Conservation (phyloP, 306 rosid genomes). For the Leucaena leucocephala region DNA sequence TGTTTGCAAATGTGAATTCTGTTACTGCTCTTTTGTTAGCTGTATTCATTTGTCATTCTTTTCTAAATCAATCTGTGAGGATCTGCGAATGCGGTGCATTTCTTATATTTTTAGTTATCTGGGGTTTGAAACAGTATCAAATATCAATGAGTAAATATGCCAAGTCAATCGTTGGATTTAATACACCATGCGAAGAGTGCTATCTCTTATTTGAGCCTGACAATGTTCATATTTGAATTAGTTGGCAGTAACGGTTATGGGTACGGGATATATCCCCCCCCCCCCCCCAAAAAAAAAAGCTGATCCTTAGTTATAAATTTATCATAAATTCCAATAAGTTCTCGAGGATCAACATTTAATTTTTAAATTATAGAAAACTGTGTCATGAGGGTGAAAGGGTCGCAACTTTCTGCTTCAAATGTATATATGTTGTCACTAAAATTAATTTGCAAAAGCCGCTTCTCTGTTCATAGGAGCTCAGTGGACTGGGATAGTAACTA, state of each 20-base stretch:
- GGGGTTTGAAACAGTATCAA: slow-evolving; percentile 15
- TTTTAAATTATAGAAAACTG: neutral
- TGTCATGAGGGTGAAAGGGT: neutral
- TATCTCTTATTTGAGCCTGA: neutral
- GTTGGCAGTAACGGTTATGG: neutral
- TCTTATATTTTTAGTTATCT: slow-evolving; percentile 2
- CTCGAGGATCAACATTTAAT: neutral
- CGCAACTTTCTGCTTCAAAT: neutral
- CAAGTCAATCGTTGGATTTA: neutral
- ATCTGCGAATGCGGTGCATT: slow-evolving; percentile 7
- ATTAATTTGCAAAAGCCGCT: neutral
- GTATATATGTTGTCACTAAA: neutral
- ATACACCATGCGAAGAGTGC: neutral
- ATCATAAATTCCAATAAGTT: neutral
- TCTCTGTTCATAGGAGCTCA: slow-evolving; percentile 75
- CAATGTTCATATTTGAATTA: neutral
- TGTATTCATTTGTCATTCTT: slow-evolving; percentile 12
- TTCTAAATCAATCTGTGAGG: slow-evolving; percentile 3
- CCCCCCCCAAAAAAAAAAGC: too few species aligned
- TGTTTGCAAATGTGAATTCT: slow-evolving; percentile 18
- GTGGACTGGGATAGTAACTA: slow-evolving; percentile 98
- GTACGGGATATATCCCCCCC: too few species aligned
- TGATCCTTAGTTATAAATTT: neutral
- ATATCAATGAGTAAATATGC: neutral
- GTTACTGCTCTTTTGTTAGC: neutral